phyloP scores from a whole-genome alignment of 371 early-diverging fungal genomes.

The Homolaphlyctis polyrhiza region DNA sequence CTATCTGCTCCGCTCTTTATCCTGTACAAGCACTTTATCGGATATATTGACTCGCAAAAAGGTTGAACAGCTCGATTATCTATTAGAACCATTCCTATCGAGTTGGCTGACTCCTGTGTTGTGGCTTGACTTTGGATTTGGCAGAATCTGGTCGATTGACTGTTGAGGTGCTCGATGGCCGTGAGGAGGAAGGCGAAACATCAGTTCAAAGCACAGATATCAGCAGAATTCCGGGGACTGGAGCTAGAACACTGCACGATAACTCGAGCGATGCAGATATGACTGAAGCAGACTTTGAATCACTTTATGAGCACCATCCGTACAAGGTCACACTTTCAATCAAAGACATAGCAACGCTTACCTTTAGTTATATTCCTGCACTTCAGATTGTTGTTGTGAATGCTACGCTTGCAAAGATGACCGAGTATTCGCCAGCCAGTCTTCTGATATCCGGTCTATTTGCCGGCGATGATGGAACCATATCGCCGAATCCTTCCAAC shows the following conservation, averaged over 20 bases:
- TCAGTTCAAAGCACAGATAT: no score
- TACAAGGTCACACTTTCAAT: not conserved
- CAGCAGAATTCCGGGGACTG: no score
- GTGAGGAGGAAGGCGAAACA: no score
- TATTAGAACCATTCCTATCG: no score
- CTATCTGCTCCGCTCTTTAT: constrained; percentile 23
- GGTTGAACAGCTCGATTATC: no score
- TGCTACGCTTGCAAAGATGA: not conserved
- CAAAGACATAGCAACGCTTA: constrained; percentile 6
- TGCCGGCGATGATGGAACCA: constrained; percentile 9
- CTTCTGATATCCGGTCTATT: constrained; percentile 6
- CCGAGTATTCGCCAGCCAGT: constrained; percentile 6
- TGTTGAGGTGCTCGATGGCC: no score
- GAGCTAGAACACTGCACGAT: no score
- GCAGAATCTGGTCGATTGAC: no score
- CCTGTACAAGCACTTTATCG: constrained; percentile 17
- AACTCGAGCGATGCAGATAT: not conserved
- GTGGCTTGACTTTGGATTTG: no score
- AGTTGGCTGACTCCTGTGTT: no score
- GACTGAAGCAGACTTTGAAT: not conserved
- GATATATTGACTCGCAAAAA: constrained; percentile 7
- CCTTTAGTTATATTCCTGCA: constrained; percentile 10
- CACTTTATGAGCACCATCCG: constrained; percentile 4
- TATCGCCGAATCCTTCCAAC: constrained; percentile 18
- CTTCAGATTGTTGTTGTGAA: constrained; percentile 15